Evolutionary conservation across 257 asterid species (phyloP), one percentile per base, ranked within the genome.

Genomic region (Linaria vulgaris): DNA sequence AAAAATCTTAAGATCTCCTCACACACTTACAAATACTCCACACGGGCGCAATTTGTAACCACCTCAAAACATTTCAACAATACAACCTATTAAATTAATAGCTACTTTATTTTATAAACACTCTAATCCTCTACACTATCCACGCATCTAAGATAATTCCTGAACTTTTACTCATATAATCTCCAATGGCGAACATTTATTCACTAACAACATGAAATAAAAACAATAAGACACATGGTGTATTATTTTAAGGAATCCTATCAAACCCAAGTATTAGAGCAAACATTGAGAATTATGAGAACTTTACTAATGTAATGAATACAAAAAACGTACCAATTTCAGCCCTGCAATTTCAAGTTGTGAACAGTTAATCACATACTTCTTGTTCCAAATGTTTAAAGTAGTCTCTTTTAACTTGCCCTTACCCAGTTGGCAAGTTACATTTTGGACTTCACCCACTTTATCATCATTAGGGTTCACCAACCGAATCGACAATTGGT

Each of bases 291-390:
- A 44, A 16, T 16, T 31, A 3, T 10, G 10, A 20, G 41, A 16
- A 15, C 19, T n/a, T n/a, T 27, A 61, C 43, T 0, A 48, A 25
- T 23, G 24, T 22, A 34, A 53, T 43, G 27, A 13, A 27, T 27
- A 24, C 43, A 31, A 4, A 12, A 66, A 56, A 56, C 80, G 59
- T 74, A 84, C 95, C 73, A 77, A 56, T 31, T 69, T 67, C 24
- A 85, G 44, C 31, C 95, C 92, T 0, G 74, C 57, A 16, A 84
- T 61, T 64, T 84, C 80, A 34, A 73, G 43, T 0, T 62, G 58
- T 0, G 79, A 77, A 20, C 95, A 87, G 21, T 17, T 61, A 34
- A 79, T 12, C 47, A 37, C 56, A 53, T 84, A 80, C 52, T 65
- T 70, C 15, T 3, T 73, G 14, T 70, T 74, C 74, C 60, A 20